These are phyloP conservation scores for Trametes meyenii DNA, from an alignment of 768 basidiomycete genomes.

Conservation along the genomic window DNA sequence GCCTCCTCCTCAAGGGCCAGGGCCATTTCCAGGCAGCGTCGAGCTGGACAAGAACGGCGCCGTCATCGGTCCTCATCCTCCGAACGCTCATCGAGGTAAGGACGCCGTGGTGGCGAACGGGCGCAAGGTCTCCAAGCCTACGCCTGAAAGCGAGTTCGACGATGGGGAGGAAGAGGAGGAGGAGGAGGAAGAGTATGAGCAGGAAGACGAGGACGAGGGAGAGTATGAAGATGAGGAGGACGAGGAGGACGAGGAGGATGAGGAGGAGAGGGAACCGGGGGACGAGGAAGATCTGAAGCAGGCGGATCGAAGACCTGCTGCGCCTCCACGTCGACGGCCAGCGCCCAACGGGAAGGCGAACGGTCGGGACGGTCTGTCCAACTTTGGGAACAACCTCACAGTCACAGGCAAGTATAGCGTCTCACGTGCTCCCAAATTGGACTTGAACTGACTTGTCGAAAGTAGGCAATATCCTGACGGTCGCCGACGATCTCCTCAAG, in stretches of 20 bases:
- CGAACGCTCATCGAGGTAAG: constrained; percentile 33
- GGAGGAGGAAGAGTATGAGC: constrained; percentile 45
- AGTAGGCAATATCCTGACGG: constrained; percentile 94
- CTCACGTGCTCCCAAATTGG: constrained; percentile 13
- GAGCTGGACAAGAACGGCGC: constrained; percentile 92
- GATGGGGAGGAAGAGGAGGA: neutral
- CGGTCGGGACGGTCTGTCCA: constrained; percentile 71
- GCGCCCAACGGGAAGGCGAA: constrained; percentile 49
- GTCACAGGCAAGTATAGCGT: constrained; percentile 64
- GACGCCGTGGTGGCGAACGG: constrained; percentile 37
- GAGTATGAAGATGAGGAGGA: constrained; percentile 73
- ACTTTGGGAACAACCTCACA: constrained; percentile 80
- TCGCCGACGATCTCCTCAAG: constrained; percentile 97
- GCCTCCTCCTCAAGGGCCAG: constrained; percentile 92
- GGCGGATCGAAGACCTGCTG: constrained; percentile 30
- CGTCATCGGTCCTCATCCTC: constrained; percentile 48
- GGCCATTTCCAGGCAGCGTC: constrained; percentile 97
- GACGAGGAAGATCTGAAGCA: constrained; percentile 36
- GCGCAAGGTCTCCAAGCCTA: constrained; percentile 50
- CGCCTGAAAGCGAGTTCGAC: constrained; percentile 56
- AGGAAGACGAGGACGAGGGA: constrained; percentile 60
- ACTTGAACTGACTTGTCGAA: constrained; percentile 45
- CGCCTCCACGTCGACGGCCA: constrained; percentile 31
- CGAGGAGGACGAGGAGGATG: constrained; percentile 69
- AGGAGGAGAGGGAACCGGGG: constrained; percentile 50